Base-by-base conservation (phyloP, 2,329 filamentous ascomycete genomes). In the Xylaria sp. region DNA sequence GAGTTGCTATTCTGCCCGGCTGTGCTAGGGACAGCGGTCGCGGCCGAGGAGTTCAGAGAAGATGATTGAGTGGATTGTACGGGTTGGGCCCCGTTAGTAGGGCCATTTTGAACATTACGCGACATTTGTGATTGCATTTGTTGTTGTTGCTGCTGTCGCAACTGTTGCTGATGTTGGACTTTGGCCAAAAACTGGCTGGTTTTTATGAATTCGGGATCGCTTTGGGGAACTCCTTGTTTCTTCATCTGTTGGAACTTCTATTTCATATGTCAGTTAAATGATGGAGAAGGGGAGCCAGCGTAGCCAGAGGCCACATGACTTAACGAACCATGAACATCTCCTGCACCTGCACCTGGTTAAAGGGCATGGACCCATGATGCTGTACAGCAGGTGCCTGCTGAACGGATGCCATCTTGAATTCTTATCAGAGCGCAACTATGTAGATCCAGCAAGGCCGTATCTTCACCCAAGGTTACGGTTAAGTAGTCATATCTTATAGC, bases 211-310 rank as follows among this genome's bases (percentile, higher is more conserved):
- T 98, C 94, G 54, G 95, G 95, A 76, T 98, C 94, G 65, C 87
- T 91, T 65, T 90, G 87, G 48, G 93, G 89, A 28, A 97, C 91
- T 74, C 94, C 94, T 75, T 91, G 87, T 65, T 92, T 88, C 81
- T 95, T 96, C 92, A 98, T 94, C 79, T 93, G 89, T 77, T 92
- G 91, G 73, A 92, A 96, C 87, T 93, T 94, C 94, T 97, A 76
- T 76, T 59, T 11, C 26, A 46, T n/a, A 57, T 13, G 57, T 70
- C 57, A 48, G 58, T 38, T 73, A 48, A 48, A 23, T 46, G 28
- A 49, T n/a, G 15, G 7, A 58, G 6, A 60, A 38, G 28, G 26
- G 36, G 28, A 49, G 13, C 6, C 17, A 33, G 33, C 46, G 33
- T 17, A 26, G 26, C 53, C n/a, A 40, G 17, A 48, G 44, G 48